Conservation (phyloP, 2,329 filamentous ascomycete species). For the Dryadomyces sulphureus region DNA sequence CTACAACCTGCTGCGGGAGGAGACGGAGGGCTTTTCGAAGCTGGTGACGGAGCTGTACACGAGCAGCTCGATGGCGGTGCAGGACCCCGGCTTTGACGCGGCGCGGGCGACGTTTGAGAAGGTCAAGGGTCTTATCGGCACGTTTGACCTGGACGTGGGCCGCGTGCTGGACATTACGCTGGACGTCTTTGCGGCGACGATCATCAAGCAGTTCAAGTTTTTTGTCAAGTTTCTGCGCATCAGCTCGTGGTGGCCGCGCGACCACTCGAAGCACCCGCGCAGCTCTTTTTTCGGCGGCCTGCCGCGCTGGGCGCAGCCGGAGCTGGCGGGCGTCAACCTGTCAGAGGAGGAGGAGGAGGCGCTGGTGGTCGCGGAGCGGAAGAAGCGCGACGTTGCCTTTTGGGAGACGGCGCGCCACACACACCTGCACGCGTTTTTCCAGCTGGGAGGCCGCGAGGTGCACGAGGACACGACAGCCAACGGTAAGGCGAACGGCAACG, state of each 20-base stretch:
- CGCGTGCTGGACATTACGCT: constrained; percentile 87
- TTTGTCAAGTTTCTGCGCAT: constrained; percentile 84
- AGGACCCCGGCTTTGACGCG: constrained; percentile 48
- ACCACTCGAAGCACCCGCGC: constrained; percentile 26
- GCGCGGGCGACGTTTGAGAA: constrained; percentile 79
- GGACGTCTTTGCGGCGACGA: constrained; percentile 83
- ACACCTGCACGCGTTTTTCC: constrained; percentile 76
- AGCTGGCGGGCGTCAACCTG: constrained; percentile 45
- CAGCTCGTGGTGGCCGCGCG: constrained; percentile 93
- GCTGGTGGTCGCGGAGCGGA: constrained; percentile 38
- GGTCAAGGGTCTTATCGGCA: constrained; percentile 88
- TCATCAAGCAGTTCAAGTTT: constrained; percentile 86
- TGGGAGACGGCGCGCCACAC: constrained; percentile 66
- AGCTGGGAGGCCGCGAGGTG: constrained; percentile 61
- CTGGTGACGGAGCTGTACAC: constrained; percentile 92
- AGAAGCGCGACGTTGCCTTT: constrained; percentile 57
- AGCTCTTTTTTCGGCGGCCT: constrained; percentile 46
- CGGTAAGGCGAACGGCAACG: constrained; percentile 21
- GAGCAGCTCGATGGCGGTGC: constrained; percentile 54
- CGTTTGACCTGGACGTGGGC: constrained; percentile 92
- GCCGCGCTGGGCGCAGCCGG: constrained; percentile 75
- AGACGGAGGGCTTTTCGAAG: constrained; percentile 94
- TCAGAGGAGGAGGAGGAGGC: constrained; percentile 59
- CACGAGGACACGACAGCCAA: constrained; percentile 3
- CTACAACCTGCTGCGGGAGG: constrained; percentile 89